These are phyloP conservation scores for Penicillium diatomitis DNA, from an alignment of 495 filamentous ascomycete species.

Conservation along the genomic window DNA sequence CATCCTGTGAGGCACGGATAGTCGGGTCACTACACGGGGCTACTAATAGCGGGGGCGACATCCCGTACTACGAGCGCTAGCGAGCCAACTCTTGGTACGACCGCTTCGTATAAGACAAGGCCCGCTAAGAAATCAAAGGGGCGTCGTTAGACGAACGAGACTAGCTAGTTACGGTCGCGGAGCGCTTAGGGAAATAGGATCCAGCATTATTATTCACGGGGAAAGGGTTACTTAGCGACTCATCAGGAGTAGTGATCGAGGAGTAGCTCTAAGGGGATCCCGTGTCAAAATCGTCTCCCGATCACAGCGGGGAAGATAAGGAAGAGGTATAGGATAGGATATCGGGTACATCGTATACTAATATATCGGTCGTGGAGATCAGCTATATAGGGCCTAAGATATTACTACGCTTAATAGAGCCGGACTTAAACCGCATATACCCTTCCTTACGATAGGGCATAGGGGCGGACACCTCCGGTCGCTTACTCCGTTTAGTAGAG, in stretches of 20 bases:
- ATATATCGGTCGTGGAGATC: conserved; percentile 90
- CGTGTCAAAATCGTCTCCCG: conserved; percentile 52
- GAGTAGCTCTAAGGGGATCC: conserved; percentile 48
- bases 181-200: conserved; percentile 59
- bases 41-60: conserved; percentile 32
- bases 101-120: conserved; percentile 77
- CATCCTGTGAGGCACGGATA: conserved; percentile 31
- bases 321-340: conserved; percentile 49
- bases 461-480: conserved; percentile 37
- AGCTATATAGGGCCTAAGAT: conserved; percentile 85
- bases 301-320: conserved; percentile 46
- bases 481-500: conserved; percentile 53
- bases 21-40: conserved; percentile 25
- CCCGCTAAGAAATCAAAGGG: conserved; percentile 62
- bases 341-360: conserved; percentile 89
- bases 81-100: conserved; percentile 57
- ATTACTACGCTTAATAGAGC: conserved; percentile 46
- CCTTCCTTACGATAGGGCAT: conserved; percentile 40
- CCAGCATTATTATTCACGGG: conserved; percentile 59
- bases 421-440: conserved; percentile 37
- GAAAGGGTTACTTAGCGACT: conserved; percentile 51
- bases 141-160: conserved; percentile 40
- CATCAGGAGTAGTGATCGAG: conserved; percentile 61
- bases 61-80: conserved; percentile 53
- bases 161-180: conserved; percentile 32